These are phyloP conservation scores for Kluyveromyces dobzhanskii DNA, from an alignment of 805 yeast genomes.

Conservation along the genomic window DNA sequence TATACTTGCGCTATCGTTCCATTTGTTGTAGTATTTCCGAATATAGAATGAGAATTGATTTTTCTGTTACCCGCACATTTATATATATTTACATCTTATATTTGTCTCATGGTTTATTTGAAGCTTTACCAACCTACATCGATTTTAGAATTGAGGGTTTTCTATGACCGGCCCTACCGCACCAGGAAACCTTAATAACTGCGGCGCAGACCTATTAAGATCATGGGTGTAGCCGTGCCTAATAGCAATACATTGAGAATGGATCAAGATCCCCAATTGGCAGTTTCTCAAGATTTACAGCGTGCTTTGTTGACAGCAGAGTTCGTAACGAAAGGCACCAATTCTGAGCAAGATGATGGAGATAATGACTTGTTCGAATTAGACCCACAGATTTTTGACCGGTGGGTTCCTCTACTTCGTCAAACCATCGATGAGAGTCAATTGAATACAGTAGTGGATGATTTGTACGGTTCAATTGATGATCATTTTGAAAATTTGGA, in stretches of 20 bases:
- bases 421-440: slow-evolving; percentile 20
- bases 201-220: too few relatives aligned
- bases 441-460: slow-evolving; percentile 20
- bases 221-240: too few relatives aligned
- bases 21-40: too few relatives aligned
- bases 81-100: too few relatives aligned
- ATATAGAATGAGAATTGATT: too few relatives aligned
- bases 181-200: too few relatives aligned
- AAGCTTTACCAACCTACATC: too few relatives aligned
- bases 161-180: too few relatives aligned
- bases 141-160: too few relatives aligned
- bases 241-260: slow-evolving; percentile 11
- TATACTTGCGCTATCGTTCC: too few relatives aligned
- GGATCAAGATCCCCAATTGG: slow-evolving; percentile 23
- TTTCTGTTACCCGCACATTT: too few relatives aligned
- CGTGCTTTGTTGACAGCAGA: slow-evolving; percentile 20
- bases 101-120: too few relatives aligned
- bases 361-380: slow-evolving; percentile 19
- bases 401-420: slow-evolving; percentile 28
- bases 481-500: slow-evolving; percentile 29
- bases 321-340: slow-evolving; percentile 2
- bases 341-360: not conserved
- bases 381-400: slow-evolving; percentile 24
- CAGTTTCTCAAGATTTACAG: slow-evolving; percentile 25
- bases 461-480: slow-evolving; percentile 25